phyloP scores from a whole-genome alignment of 2,329 filamentous ascomycete genomes.

The Monilinia laxa region DNA sequence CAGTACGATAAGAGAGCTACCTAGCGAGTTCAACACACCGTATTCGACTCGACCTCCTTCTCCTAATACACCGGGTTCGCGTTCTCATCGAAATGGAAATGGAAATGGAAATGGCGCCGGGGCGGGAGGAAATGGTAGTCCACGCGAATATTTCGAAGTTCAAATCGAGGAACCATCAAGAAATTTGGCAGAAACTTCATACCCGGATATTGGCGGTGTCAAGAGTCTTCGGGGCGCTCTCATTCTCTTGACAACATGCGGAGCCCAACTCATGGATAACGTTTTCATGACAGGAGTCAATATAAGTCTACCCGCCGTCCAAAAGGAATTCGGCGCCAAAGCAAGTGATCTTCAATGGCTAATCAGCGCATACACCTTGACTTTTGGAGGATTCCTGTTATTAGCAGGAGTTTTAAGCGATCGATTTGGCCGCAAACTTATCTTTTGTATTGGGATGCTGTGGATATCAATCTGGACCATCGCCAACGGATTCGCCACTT shows the following conservation, averaged over 20 bases:
- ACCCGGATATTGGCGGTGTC: slow-evolving; percentile 36
- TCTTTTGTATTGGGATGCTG: slow-evolving; percentile 43
- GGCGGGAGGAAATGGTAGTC: neutral
- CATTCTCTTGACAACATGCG: slow-evolving; percentile 45
- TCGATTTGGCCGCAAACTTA: slow-evolving; percentile 43
- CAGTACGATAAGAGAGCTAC: slow-evolving; percentile 22
- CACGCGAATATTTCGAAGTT: slow-evolving; percentile 4
- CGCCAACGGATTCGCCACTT: slow-evolving; percentile 44
- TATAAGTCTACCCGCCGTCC: slow-evolving; percentile 45
- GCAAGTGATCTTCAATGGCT: slow-evolving; percentile 45
- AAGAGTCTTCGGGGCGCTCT: slow-evolving; percentile 43
- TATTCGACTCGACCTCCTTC: slow-evolving; percentile 25
- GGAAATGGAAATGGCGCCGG: neutral
- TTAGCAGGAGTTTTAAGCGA: slow-evolving; percentile 37
- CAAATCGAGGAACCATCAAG: slow-evolving; percentile 13
- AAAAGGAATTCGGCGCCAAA: slow-evolving; percentile 42
- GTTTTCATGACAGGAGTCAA: slow-evolving; percentile 48
- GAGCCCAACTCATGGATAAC: slow-evolving; percentile 47
- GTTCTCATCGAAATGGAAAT: neutral
- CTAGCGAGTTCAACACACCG: slow-evolving; percentile 25
- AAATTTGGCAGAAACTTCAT: neutral
- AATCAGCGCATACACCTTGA: slow-evolving; percentile 45
- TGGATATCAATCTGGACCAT: slow-evolving; percentile 43
- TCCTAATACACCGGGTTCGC: slow-evolving; percentile 6
- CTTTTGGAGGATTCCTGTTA: slow-evolving; percentile 43